phyloP scores from a whole-genome alignment of 345 rosid genomes.

The Capsella bursapastoris region DNA sequence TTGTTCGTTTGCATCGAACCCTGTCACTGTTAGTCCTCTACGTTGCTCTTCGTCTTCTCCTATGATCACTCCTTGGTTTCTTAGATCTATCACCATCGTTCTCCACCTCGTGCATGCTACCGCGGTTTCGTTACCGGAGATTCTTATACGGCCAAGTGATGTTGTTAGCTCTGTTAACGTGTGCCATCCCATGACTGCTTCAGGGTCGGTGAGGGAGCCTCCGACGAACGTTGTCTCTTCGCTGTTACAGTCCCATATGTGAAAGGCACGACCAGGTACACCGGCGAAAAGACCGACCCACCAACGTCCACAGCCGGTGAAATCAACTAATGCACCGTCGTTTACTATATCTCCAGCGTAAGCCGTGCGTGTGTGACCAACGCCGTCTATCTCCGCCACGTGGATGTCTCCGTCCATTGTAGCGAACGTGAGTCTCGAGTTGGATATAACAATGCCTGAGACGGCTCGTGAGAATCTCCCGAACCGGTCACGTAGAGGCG shows the following conservation, averaged over 20 bases:
- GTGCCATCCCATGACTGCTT: slow-evolving; percentile 81
- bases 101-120: slow-evolving; percentile 75
- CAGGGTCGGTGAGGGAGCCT: slow-evolving; percentile 68
- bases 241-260: slow-evolving; percentile 64
- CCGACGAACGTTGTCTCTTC: slow-evolving; percentile 62
- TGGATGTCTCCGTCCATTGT: slow-evolving; percentile 80
- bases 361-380: slow-evolving; percentile 51
- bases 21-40: slow-evolving; percentile 56
- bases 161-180: slow-evolving; percentile 66
- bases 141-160: slow-evolving; percentile 66
- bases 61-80: slow-evolving; percentile 56
- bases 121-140: slow-evolving; percentile 57
- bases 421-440: slow-evolving; percentile 60
- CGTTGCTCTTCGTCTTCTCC: slow-evolving; percentile 45
- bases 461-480: slow-evolving; percentile 83
- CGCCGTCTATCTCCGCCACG: slow-evolving; percentile 55
- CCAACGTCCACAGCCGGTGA: slow-evolving; percentile 71
- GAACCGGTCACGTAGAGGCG: slow-evolving; percentile 60
- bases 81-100: slow-evolving; percentile 56
- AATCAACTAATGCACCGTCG: slow-evolving; percentile 84
- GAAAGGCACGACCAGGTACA: slow-evolving; percentile 71
- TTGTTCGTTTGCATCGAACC: slow-evolving; percentile 53
- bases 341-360: slow-evolving; percentile 60
- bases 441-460: slow-evolving; percentile 64
- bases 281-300: slow-evolving; percentile 98